phyloP scores from a whole-genome alignment of 371 early-diverging fungal species.

The Rhizopus delemar region DNA sequence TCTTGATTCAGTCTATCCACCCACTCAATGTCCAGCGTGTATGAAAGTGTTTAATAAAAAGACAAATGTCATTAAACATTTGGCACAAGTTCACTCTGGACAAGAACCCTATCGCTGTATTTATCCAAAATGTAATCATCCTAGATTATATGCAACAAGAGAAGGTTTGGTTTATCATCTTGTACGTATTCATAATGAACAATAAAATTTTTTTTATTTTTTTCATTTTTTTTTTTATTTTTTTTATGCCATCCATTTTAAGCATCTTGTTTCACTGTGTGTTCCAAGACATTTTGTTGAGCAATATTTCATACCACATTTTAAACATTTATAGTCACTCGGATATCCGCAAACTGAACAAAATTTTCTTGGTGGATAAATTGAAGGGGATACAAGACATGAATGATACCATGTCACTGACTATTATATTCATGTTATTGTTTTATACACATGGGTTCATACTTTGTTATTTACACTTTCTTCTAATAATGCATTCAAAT shows the following conservation, averaged over 20 bases:
- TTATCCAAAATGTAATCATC: slow-evolving; percentile 41
- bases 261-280: slow-evolving; percentile 65
- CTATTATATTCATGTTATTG: slow-evolving; percentile 27
- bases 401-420: slow-evolving; percentile 51
- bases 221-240: not conserved
- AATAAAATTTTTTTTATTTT: slow-evolving; percentile 5
- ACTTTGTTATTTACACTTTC: slow-evolving; percentile 46
- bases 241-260: slow-evolving; percentile 24
- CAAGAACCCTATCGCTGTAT: slow-evolving; percentile 52
- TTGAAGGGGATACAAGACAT: slow-evolving; percentile 54
- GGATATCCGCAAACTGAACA: slow-evolving; percentile 70
- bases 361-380: slow-evolving; percentile 64
- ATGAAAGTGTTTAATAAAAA: slow-evolving; percentile 39
- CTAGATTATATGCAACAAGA: slow-evolving; percentile 46
- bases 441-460: not conserved
- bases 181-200: slow-evolving; percentile 38
- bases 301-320: slow-evolving; percentile 71
- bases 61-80: slow-evolving; percentile 51
- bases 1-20: slow-evolving; percentile 40
- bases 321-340: slow-evolving; percentile 58
- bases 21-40: slow-evolving; percentile 49
- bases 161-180: slow-evolving; percentile 55
- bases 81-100: slow-evolving; percentile 40
- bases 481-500: slow-evolving; percentile 54
- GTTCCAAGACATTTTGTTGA: slow-evolving; percentile 57